phyloP scores from a whole-genome alignment of 805 yeast species.

The Myxozyma monticola region DNA sequence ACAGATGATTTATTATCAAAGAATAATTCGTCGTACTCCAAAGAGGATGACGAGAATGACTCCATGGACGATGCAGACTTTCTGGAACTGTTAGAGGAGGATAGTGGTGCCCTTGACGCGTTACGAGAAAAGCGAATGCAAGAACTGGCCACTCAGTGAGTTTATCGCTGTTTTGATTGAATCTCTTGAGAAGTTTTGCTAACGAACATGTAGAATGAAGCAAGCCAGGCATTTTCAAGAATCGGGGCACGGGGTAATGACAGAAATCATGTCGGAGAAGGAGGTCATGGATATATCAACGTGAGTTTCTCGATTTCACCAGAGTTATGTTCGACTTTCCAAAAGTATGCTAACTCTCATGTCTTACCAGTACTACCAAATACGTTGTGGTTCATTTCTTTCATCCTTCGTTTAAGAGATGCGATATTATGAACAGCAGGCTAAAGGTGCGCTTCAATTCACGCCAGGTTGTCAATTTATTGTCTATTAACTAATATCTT shows the following conservation, averaged over 20 bases:
- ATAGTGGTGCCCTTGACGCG: slow-evolving; percentile 46
- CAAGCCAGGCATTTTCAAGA: slow-evolving; percentile 41
- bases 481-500: neutral
- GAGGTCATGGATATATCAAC: slow-evolving; percentile 56
- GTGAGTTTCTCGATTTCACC: slow-evolving; percentile 14
- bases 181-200: neutral
- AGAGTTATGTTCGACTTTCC: neutral
- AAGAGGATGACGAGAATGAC: slow-evolving; percentile 35
- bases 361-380: slow-evolving; percentile 33
- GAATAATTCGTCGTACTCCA: slow-evolving; percentile 36
- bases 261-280: slow-evolving; percentile 47
- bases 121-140: slow-evolving; percentile 67
- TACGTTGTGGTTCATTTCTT: slow-evolving; percentile 61
- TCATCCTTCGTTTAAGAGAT: slow-evolving; percentile 60
- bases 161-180: neutral
- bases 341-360: neutral
- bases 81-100: slow-evolving; percentile 45
- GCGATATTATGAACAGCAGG: slow-evolving; percentile 57
- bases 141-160: slow-evolving; percentile 49
- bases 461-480: neutral
- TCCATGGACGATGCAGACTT: slow-evolving; percentile 35
- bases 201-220: slow-evolving; percentile 40
- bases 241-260: slow-evolving; percentile 49
- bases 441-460: slow-evolving; percentile 31
- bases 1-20: slow-evolving; percentile 14